Evolutionary conservation across 768 basidiomycete species (phyloP).

Genomic region (Amanita rubescens): DNA sequence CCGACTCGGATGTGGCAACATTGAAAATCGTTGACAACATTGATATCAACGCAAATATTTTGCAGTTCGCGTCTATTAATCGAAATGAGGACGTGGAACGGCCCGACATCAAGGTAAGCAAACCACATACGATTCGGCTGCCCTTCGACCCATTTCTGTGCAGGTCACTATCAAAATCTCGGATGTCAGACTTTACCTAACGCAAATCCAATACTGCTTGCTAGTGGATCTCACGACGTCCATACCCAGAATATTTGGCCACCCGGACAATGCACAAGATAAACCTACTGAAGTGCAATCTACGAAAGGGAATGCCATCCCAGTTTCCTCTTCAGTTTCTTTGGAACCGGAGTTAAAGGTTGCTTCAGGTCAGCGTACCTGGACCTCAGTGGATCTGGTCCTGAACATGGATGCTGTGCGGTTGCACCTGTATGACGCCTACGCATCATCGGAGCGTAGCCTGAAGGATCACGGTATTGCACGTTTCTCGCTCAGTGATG

Average conservation of each 20-base stretch:
- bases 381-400: slow-evolving; percentile 67
- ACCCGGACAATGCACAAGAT: slow-evolving; percentile 3
- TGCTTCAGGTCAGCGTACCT: slow-evolving; percentile 19
- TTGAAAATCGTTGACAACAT: slow-evolving; percentile 94
- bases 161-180: slow-evolving; percentile 72
- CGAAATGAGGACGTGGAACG: slow-evolving; percentile 39
- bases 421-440: slow-evolving; percentile 77
- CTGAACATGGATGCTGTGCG: slow-evolving; percentile 66
- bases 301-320: neutral
- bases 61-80: slow-evolving; percentile 54
- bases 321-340: slow-evolving; percentile 20
- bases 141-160: neutral
- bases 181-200: slow-evolving; percentile 77
- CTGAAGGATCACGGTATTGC: slow-evolving; percentile 78
- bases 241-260: slow-evolving; percentile 57
- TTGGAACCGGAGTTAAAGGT: slow-evolving; percentile 57
- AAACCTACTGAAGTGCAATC: neutral
- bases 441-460: slow-evolving; percentile 46
- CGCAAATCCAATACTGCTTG: slow-evolving; percentile 74
- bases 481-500: slow-evolving; percentile 76
- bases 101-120: slow-evolving; percentile 71
- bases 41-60: slow-evolving; percentile 57
- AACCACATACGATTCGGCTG: neutral
- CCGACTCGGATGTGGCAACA: slow-evolving; percentile 37
- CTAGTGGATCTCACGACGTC: slow-evolving; percentile 60